These are phyloP conservation scores for Podila horticola DNA, from an alignment of 192 early-diverging fungal genomes.

Conservation along the genomic window DNA sequence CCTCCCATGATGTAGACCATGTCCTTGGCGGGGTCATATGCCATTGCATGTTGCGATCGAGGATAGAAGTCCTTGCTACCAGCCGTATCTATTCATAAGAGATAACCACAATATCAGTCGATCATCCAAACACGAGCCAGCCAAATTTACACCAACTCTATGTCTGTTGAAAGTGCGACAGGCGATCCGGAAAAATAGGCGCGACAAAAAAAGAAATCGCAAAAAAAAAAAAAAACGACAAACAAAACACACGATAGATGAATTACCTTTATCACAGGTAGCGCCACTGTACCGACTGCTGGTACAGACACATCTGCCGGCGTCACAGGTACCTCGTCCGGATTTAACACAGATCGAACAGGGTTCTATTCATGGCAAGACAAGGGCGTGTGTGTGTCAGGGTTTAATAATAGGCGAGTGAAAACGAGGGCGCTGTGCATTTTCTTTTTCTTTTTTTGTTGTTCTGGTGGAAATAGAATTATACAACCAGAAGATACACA, in stretches of 20 bases:
- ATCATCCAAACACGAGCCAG: no score
- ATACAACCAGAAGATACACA: no score
- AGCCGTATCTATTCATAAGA: constrained; percentile 19
- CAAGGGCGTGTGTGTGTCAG: not conserved
- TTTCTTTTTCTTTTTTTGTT: not conserved
- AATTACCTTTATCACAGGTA: constrained; percentile 38
- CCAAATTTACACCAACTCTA: no score
- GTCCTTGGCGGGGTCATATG: constrained; percentile 43
- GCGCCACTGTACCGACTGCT: constrained; percentile 4
- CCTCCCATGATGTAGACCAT: constrained; percentile 48
- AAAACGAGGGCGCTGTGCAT: not conserved
- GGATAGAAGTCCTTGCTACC: constrained; percentile 33
- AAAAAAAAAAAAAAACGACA: not conserved
- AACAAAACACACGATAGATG: not conserved
- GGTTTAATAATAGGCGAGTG: not conserved
- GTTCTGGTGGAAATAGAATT: no score
- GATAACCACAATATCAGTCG: not conserved
- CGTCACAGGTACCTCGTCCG: constrained; percentile 30
- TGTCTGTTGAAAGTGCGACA: no score
- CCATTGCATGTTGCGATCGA: constrained; percentile 42
- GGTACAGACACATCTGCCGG: constrained; percentile 20
- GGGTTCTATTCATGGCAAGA: constrained; percentile 13
- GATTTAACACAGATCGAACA: constrained; percentile 23
- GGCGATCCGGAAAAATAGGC: no score
- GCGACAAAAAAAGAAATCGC: not conserved